Evolutionary conservation across 139 green algal genomes (phyloP), one percentile per base, ranked within the genome.

Genomic region (Chlamydomonas eustigma): DNA sequence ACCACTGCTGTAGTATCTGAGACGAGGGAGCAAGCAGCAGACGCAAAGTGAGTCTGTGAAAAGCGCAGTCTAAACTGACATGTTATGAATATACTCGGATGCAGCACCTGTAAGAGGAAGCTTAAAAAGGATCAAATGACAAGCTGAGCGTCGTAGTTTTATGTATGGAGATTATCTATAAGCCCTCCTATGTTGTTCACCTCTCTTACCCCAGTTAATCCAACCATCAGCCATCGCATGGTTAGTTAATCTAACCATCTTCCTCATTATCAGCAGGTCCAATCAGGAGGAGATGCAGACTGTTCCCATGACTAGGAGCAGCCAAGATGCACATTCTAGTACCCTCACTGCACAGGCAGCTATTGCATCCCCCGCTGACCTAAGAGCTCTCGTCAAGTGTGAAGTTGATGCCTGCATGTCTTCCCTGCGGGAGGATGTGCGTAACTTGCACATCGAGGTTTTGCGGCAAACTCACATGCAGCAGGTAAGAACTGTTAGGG

Each of bases 381-480:
- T n/a, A n/a, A n/a, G n/a, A n/a, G n/a, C n/a, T n/a, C n/a, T n/a
- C n/a, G n/a, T n/a, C n/a, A n/a, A n/a, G n/a, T n/a, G n/a, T n/a
- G n/a, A n/a, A n/a, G 32, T 72, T 32, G 64, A 72, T 39, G 4
- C 6, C 32, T 32, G 33, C 28, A 38, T 72, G 64, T 6, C n/a
- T 50, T 3, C 24, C 3, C 8, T 72, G 3, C 64, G 32, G 4
- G n/a, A 72, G 4, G 64, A 72, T 22, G 64, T 72, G 3, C 24
- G 64, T 3, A 72, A 72, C 32, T 34, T 72, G 39, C 64, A 72
- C 64, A 72, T 72, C n/a, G 64, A 72, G 64, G 4, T 72, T 6
- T 34, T 72, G 30, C 64, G 64, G 18, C 64, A 72, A 34, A 18
- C 32, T 25, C 64, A 72, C 22, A 12, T 72, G 30, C 64, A 72